Percentiles rank a stretch among this genome's conserved stretches.
phyloP scores from a whole-genome alignment of 495 filamentous ascomycete species.

The Thermothielavioides terrestris region DNA sequence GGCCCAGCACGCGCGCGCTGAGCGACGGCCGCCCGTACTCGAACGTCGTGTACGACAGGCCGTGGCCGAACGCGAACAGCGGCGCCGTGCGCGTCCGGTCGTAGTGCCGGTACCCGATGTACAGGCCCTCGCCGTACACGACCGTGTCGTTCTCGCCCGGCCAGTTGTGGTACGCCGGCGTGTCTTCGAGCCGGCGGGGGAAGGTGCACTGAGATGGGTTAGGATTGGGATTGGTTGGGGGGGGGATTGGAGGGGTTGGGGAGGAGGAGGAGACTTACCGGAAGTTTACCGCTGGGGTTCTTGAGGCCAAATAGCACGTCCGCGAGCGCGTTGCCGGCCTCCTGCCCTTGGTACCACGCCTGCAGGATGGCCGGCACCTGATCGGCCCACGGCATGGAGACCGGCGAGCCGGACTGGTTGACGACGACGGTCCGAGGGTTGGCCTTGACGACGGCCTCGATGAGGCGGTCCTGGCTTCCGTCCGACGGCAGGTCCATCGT shows the following conservation, averaged over 20 bases:
- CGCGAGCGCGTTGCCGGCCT: slow-evolving; percentile 76
- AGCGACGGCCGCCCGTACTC: slow-evolving; percentile 54
- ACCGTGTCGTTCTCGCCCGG: slow-evolving; percentile 70
- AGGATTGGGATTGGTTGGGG: slow-evolving; percentile 24
- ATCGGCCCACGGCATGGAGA: slow-evolving; percentile 75
- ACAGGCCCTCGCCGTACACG: slow-evolving; percentile 76
- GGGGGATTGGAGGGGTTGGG: no score
- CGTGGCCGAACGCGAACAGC: slow-evolving; percentile 75
- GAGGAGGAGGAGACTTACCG: slow-evolving; percentile 33
- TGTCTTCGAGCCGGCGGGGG: slow-evolving; percentile 66
- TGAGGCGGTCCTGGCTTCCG: slow-evolving; percentile 65
- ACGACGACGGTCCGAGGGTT: slow-evolving; percentile 72
- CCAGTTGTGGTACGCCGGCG: slow-evolving; percentile 78
- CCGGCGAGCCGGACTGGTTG: slow-evolving; percentile 75
- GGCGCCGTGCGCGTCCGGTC: slow-evolving; percentile 58
- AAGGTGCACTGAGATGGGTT: slow-evolving; percentile 43
- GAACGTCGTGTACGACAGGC: slow-evolving; percentile 75
- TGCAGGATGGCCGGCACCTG: slow-evolving; percentile 61
- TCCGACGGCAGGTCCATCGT: slow-evolving; percentile 68
- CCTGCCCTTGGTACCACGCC: slow-evolving; percentile 77
- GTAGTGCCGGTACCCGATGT: slow-evolving; percentile 78
- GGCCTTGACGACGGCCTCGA: slow-evolving; percentile 57
- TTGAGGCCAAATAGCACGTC: slow-evolving; percentile 79
- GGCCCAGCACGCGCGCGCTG: slow-evolving; percentile 34
- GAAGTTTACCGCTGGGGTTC: slow-evolving; percentile 82